Evolutionary conservation across 768 basidiomycete species (phyloP), one percentile per base, ranked within the genome.

Genomic region (Antrodiella citrinella): DNA sequence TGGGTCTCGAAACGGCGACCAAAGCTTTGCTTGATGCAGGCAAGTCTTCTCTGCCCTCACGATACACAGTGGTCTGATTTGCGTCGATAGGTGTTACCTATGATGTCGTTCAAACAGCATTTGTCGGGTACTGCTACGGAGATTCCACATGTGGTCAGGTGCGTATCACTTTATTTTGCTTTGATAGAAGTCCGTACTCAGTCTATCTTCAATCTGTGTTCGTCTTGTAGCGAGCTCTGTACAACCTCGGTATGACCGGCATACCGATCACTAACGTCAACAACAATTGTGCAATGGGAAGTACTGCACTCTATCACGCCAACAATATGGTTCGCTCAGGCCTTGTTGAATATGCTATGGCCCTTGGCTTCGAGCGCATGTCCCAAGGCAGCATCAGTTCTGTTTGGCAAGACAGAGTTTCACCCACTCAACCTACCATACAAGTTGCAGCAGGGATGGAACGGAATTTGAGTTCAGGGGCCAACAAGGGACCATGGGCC

Each of bases 331-430:
- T 92, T 41, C 86, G 82, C 62, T 76, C 75, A 38, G 84, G 84
- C 12, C 73, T 82, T 49, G 78, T 71, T 1, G 82, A 87, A 49
- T 91, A 88, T 61, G 78, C 83, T 1, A 69, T 93, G 19, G 90
- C 91, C 0, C 78, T 92, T 1, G 90, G 91, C 10, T 92, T 92
- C 57, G 91, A 92, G 64, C 82, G 86, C 26, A 91, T 91, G 86
- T 72, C 76, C 18, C 82, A 82, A 3, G 87, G 87, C 24, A 83
- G 82, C 58, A 68, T 90, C 4, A 78, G 80, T 4, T 79, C 77
- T 11, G 76, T 81, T 59, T 90, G 78, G 55, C 76, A 79, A 0
- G 77, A 76, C 55, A 67, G 75, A 23, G 48, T 57, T 10, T 63
- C 75, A 4, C 84, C 87, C 0, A 74, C 71, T 2, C 22, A 54